Base-by-base conservation (phyloP, 805 yeast species). In the Candida arabinofermentans region DNA sequence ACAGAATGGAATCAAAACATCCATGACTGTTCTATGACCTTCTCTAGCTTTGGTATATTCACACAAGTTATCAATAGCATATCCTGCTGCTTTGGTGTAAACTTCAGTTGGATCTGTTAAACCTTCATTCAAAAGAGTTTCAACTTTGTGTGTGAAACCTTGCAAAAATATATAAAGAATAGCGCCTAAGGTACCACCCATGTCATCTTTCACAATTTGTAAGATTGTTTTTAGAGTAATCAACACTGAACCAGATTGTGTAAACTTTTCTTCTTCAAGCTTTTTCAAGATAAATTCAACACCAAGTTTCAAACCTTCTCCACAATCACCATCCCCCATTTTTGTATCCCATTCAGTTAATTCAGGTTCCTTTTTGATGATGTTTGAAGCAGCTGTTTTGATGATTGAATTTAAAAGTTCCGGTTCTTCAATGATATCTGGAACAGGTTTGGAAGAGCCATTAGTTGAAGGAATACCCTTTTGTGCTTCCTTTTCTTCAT, bases 291-390 rank as follows among this genome's bases (percentile, higher is more conserved):
- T 51, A 1, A 61, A 61, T 37, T 54, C 55, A 17, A 64, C 67
- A 8, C 69, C 71, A 17, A 57, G 48, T 39, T 59, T 58, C 32
- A 67, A 55, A 36, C 66, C 65, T 42, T 64, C 62, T 27, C 72
- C 71, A 52, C 72, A 67, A 40, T 67, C 72, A 12, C 72, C 72
- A 45, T 67, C 72, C n/a, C 72, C 71, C 64, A 65, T 62, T 43
- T 61, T 57, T 19, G 72, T 67, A 44, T 67, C 72, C 67, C 69
- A 67, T 19, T 57, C 58, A 14, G 72, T 67, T 39, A 66, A 50
- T 16, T 61, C 63, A 3, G 68, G 67, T 41, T 66, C 69, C 32
- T 46, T 59, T 3, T 48, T 45, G 37, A 65, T 60, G 7, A 66
- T 50, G 16, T 59, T 62, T 16, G 51, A 38, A 2, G 64, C 59